Evolutionary conservation across 768 basidiomycete species (phyloP).

Genomic region (Coprinellus micaceus): DNA sequence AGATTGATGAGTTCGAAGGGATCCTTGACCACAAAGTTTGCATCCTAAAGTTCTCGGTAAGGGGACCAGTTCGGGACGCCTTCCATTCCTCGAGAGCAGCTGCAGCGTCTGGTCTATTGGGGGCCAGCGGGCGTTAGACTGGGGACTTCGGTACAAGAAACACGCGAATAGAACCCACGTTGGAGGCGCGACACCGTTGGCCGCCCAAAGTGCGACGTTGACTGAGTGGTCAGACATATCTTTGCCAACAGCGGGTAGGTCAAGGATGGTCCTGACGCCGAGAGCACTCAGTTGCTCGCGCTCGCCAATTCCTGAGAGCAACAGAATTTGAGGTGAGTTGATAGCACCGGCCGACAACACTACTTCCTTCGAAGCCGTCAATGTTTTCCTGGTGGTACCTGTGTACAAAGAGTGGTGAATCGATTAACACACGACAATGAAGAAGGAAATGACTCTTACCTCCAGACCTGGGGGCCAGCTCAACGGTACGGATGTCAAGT

Average conservation of each 20-base stretch:
- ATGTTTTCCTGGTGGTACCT: not conserved
- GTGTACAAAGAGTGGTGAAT: not conserved
- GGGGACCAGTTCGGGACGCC: slow-evolving; percentile 11
- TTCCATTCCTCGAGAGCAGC: slow-evolving; percentile 15
- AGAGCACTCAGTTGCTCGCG: slow-evolving; percentile 7
- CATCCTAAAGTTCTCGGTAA: slow-evolving; percentile 7
- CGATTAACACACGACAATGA: not conserved
- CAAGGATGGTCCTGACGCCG: slow-evolving; percentile 23
- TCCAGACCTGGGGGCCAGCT: slow-evolving; percentile 3
- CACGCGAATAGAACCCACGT: not conserved
- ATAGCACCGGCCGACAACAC: slow-evolving; percentile 14
- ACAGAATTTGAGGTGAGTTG: slow-evolving; percentile 14
- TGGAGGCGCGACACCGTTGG: slow-evolving; percentile 10
- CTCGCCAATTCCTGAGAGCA: slow-evolving; percentile 18
- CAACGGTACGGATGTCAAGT: slow-evolving; percentile 8
- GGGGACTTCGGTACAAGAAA: too few species aligned
- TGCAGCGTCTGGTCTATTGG: not conserved
- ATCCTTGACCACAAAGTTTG: slow-evolving; percentile 21
- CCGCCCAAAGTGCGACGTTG: slow-evolving; percentile 11
- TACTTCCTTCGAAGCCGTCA: slow-evolving; percentile 10
- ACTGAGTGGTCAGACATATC: slow-evolving; percentile 25
- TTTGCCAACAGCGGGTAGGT: slow-evolving; percentile 28
- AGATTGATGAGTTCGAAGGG: slow-evolving; percentile 4
- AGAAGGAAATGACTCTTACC: not conserved
- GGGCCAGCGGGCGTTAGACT: too few species aligned